Base-by-base conservation (phyloP, 352 stramenopile genomes). In the Stramenopiles sp. region DNA sequence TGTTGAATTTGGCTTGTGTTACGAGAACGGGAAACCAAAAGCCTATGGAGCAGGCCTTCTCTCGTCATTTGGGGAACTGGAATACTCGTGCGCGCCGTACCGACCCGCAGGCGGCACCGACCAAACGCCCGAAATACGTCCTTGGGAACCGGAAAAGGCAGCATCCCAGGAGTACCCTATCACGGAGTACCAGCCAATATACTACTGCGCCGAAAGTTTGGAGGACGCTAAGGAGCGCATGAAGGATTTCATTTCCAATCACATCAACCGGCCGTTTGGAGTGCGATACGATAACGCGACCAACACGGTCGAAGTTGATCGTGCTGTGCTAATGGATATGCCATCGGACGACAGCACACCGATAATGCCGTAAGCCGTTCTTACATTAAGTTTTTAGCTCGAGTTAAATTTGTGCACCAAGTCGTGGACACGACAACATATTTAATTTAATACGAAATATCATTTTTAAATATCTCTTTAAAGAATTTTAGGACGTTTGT, bases 131-230 rank as follows among this genome's bases (percentile, higher is more conserved):
- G 82, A 94, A 76, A 92, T 95, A 78, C 88, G 88, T 68, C 84
- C 87, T 33, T 98, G 93, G 93, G 91, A 97, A 80, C 94, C 92
- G 31, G 89, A 89, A 37, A 83, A 90, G 37, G 94, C 92, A 18
- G 92, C 88, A 73, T 86, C 87, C 77, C 91, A 97, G 76, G 88
- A 94, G 48, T 98, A 97, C 80, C 93, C 94, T 1, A 97, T 98
- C 78, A 98, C 94, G 2, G 96, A 87, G 0, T 98, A 97, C 82
- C 94, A 98, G 81, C 92, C 93, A 6, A 81, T 95, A 12, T 98
- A 98, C 82, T 98, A 97, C 80, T 84, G 96, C 25, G 90, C 94
- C n/a, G 89, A 96, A 35, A 96, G 85, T 74, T 83, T 98, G 76
- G 83, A 86, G 35, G 89, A 97, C 81, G 92, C 91, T 6, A 94